These are phyloP conservation scores for Aspergillus sp. DNA, from an alignment of 2,329 filamentous ascomycete species.

Conservation along the genomic window DNA sequence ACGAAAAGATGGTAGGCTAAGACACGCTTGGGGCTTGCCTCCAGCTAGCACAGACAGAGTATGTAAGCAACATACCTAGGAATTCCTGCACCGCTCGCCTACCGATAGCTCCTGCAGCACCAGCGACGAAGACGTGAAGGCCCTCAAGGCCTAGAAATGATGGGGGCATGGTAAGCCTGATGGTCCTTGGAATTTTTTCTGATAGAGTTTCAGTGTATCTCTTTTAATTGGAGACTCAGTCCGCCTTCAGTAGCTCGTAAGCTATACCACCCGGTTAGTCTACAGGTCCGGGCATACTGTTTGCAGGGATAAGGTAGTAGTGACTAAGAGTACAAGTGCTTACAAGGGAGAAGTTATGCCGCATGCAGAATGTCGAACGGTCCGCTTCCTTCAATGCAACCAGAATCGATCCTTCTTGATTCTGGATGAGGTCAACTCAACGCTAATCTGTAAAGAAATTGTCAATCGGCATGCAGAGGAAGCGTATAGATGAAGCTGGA, in stretches of 20 bases:
- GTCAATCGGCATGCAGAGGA: neutral
- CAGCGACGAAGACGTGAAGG: slow-evolving; percentile 57
- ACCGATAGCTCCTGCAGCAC: slow-evolving; percentile 56
- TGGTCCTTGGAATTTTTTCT: neutral
- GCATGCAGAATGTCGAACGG: neutral
- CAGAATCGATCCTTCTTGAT: neutral
- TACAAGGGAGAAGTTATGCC: neutral
- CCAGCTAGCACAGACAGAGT: neutral
- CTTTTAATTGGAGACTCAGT: neutral
- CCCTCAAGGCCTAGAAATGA: slow-evolving; percentile 48
- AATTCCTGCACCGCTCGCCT: slow-evolving; percentile 54
- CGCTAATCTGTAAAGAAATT: too few species aligned
- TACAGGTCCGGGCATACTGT: neutral
- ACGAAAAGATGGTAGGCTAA: neutral
- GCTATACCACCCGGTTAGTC: neutral
- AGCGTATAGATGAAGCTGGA: neutral
- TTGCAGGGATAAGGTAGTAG: neutral
- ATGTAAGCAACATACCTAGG: slow-evolving; percentile 44
- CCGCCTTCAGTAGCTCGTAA: neutral
- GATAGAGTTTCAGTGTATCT: neutral
- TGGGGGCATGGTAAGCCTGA: neutral
- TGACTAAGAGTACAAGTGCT: neutral
- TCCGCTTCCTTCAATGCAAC: neutral
- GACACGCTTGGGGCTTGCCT: neutral
- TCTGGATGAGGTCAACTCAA: neutral